A percentile compares a stretch with the other conserved stretches of the same genome.
Conservation (phyloP, 1,284 basidiomycete genomes). For the Stygiomarasmius scandens region DNA sequence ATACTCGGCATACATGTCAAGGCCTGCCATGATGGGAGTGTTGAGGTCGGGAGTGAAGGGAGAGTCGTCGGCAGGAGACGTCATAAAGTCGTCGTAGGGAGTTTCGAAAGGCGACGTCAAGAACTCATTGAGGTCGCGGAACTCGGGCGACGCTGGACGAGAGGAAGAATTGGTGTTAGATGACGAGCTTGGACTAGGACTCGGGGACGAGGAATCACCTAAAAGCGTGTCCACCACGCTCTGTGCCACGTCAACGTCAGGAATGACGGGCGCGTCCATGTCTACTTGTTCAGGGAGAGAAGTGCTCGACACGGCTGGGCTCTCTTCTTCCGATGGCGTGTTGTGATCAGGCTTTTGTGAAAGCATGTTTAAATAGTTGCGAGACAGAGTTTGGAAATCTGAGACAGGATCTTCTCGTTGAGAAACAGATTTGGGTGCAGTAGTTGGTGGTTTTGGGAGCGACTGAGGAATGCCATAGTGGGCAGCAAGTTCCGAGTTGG, state of each 20-base stretch:
- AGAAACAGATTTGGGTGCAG: conserved; percentile 38
- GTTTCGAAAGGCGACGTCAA: conserved; percentile 14
- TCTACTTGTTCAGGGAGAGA: conserved; percentile 9
- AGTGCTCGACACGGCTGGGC: conserved; percentile 10
- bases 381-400: conserved; percentile 7
- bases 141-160: conserved; percentile 24
- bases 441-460: conserved; percentile 65
- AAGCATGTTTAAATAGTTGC: conserved; percentile 46
- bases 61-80: conserved; percentile 34
- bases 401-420: background rate
- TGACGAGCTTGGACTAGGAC: background rate
- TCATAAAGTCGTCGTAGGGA: conserved; percentile 18
- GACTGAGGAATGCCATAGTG: conserved; percentile 76
- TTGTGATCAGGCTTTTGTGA: conserved; percentile 36
- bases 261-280: conserved; percentile 3
- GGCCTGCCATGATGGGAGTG: conserved; percentile 53
- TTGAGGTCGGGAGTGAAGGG: conserved; percentile 60
- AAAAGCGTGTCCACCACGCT: conserved; percentile 13
- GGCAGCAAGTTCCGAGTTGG: conserved; percentile 43
- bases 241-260: conserved; percentile 2
- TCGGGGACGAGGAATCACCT: conserved; percentile 8
- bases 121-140: conserved; percentile 16
- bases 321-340: conserved; percentile 22
- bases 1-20: conserved; percentile 18
- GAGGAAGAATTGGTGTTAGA: conserved; percentile 17